phyloP scores from a whole-genome alignment of 441 rosid species.

The Dalechampia spathulata region DNA sequence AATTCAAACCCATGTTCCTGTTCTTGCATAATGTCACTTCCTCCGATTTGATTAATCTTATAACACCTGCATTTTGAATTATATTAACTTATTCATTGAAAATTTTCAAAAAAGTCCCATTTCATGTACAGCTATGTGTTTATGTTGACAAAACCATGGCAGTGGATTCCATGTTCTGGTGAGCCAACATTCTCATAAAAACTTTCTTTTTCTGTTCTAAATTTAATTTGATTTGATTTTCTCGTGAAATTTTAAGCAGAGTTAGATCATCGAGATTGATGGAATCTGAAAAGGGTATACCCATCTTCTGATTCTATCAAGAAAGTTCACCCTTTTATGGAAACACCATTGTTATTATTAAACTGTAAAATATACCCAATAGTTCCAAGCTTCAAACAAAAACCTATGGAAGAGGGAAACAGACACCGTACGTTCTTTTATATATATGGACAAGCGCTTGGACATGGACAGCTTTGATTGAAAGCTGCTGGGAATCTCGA shows the following conservation, averaged over 20 bases:
- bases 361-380: too few relatives aligned
- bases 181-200: neutral
- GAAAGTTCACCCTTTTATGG: too few relatives aligned
- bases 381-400: neutral
- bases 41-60: too few relatives aligned
- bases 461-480: constrained; percentile 24
- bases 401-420: constrained; percentile 9
- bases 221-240: neutral
- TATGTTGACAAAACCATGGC: neutral
- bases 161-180: neutral
- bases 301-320: too few relatives aligned
- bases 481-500: constrained; percentile 43
- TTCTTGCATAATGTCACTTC: too few relatives aligned
- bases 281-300: too few relatives aligned
- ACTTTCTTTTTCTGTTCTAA: neutral
- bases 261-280: constrained; percentile 8
- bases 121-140: too few relatives aligned
- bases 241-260: neutral
- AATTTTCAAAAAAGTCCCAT: too few relatives aligned
- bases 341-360: too few relatives aligned
- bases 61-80: too few relatives aligned
- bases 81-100: neutral
- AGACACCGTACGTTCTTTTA: constrained; percentile 3
- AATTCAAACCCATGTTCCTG: neutral
- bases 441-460: too few relatives aligned